Percentiles rank a stretch among this genome's conserved stretches.
Evolutionary conservation across 2,329 filamentous ascomycete species (phyloP).

Genomic region (Colletotrichum chrysophilum): DNA sequence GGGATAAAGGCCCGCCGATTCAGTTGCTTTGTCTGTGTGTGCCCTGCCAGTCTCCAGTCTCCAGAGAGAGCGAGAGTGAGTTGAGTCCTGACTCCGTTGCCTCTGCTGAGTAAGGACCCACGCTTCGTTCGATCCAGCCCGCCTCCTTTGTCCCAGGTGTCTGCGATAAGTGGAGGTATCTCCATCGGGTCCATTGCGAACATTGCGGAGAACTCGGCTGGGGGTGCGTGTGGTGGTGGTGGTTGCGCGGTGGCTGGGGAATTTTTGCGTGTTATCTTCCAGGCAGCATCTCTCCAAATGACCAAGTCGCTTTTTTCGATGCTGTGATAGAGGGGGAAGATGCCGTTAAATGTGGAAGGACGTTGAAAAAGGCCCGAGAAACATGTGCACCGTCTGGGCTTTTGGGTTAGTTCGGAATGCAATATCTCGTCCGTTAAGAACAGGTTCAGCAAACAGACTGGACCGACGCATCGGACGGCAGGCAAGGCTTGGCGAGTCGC

Average conservation of each 20-base stretch:
- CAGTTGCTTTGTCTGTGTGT: neutral
- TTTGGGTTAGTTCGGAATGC: neutral
- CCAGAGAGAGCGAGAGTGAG: neutral
- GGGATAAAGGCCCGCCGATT: neutral
- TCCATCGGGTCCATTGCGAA: neutral
- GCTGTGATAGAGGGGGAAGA: neutral
- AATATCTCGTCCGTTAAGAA: neutral
- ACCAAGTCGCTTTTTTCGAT: neutral
- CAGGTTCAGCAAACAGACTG: neutral
- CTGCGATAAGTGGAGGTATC: neutral
- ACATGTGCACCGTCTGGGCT: neutral
- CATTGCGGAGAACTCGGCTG: neutral
- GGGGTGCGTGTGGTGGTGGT: neutral
- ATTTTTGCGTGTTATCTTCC: neutral
- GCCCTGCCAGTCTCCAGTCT: neutral
- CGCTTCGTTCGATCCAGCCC: neutral
- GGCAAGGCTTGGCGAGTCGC: neutral
- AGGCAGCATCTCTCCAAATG: neutral
- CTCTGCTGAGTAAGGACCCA: constrained; percentile 7
- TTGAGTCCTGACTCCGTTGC: neutral
- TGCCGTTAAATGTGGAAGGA: neutral
- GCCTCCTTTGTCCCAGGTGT: constrained; percentile 5
- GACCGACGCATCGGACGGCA: neutral
- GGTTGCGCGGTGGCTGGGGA: neutral
- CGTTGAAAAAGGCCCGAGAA: neutral